Percentiles rank a stretch among this genome's conserved stretches.
Conservation (phyloP, 2,329 filamentous ascomycete species). For the Microdochium bolleyi region DNA sequence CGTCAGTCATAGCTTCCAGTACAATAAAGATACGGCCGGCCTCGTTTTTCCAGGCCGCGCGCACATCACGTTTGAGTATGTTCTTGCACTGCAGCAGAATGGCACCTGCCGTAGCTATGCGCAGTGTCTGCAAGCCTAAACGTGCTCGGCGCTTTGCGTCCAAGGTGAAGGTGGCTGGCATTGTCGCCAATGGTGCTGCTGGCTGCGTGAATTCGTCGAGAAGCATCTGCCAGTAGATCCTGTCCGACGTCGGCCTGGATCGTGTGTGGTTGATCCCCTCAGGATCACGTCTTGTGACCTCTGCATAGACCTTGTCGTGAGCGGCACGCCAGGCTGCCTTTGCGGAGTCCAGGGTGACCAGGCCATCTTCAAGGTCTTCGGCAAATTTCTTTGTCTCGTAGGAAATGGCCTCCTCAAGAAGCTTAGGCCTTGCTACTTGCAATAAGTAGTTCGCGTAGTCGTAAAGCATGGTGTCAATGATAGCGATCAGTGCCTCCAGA, state of each 20-base stretch:
- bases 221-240: constrained; percentile 69
- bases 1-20: constrained; percentile 45
- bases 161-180: constrained; percentile 68
- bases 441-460: constrained; percentile 80
- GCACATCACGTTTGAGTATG: constrained; percentile 71
- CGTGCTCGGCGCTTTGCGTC: constrained; percentile 56
- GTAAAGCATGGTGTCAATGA: constrained; percentile 70
- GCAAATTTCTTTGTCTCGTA: constrained; percentile 71
- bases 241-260: constrained; percentile 57
- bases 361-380: constrained; percentile 50
- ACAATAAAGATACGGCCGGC: constrained; percentile 63
- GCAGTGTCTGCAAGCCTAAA: constrained; percentile 48
- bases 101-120: constrained; percentile 65
- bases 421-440: constrained; percentile 60
- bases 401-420: constrained; percentile 61
- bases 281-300: constrained; percentile 61
- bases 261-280: constrained; percentile 55
- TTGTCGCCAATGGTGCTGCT: constrained; percentile 39
- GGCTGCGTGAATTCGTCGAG: constrained; percentile 68
- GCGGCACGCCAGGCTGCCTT: constrained; percentile 60
- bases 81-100: constrained; percentile 78
- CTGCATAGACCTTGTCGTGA: constrained; percentile 54
- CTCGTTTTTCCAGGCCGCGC: constrained; percentile 69
- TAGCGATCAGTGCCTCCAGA: constrained; percentile 65
- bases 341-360: constrained; percentile 48